These are phyloP conservation scores for Saitozyma sp. DNA, from an alignment of 768 basidiomycete genomes.

Conservation along the genomic window DNA sequence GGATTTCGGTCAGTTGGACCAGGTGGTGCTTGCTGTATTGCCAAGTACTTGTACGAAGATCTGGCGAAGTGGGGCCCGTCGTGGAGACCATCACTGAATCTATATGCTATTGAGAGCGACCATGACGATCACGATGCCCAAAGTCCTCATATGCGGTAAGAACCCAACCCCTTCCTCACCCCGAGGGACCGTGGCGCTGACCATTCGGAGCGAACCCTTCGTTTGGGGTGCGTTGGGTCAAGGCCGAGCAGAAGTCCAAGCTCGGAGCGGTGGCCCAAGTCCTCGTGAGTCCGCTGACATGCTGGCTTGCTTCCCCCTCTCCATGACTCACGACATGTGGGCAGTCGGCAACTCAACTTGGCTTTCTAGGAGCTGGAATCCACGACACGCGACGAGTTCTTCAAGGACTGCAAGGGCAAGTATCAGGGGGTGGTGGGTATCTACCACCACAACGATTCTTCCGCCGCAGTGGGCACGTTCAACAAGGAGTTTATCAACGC, in stretches of 20 bases:
- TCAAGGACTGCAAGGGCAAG: conserved; percentile 67
- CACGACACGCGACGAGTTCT: conserved; percentile 66
- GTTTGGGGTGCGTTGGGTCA: conserved; percentile 71
- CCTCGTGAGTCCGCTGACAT: conserved; percentile 60
- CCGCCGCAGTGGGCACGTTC: conserved; percentile 68
- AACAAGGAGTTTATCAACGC: conserved; percentile 74
- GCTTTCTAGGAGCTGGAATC: conserved; percentile 60
- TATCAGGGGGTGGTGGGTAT: conserved; percentile 73
- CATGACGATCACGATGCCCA: conserved; percentile 43
- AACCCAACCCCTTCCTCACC: neutral
- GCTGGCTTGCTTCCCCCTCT: neutral
- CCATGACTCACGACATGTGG: neutral
- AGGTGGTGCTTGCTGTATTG: too few species aligned
- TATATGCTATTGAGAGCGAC: too few species aligned
- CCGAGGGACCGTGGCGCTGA: neutral
- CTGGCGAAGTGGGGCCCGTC: too few species aligned
- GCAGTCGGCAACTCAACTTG: neutral
- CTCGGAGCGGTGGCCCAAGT: conserved; percentile 71
- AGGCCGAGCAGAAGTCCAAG: conserved; percentile 67
- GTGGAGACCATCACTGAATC: neutral
- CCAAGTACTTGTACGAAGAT: too few species aligned
- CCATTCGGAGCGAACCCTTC: conserved; percentile 36
- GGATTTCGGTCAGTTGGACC: too few species aligned
- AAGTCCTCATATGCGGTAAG: conserved; percentile 48
- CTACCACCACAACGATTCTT: conserved; percentile 69